Percentiles rank a stretch among this genome's conserved stretches.
phyloP scores from a whole-genome alignment of 768 basidiomycete species.

The Lactarius vividus region DNA sequence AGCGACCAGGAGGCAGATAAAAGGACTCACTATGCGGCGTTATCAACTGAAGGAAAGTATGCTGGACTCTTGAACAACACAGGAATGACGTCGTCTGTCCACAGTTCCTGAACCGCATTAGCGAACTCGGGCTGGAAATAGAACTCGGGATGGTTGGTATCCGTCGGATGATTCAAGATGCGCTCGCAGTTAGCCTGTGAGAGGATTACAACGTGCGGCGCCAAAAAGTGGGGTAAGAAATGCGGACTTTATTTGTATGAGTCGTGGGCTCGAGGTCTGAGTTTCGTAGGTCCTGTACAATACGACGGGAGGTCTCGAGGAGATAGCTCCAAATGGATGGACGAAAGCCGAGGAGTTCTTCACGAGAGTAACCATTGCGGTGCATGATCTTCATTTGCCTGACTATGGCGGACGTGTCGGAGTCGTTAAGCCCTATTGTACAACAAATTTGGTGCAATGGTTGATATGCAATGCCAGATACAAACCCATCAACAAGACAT shows the following conservation, averaged over 20 bases:
- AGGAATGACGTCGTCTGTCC: slow-evolving; percentile 41
- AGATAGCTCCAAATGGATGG: slow-evolving; percentile 7
- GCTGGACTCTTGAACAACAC: background rate
- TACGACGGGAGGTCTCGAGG: background rate
- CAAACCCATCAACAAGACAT: no score
- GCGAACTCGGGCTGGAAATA: slow-evolving; percentile 7
- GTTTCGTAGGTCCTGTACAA: background rate
- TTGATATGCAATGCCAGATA: no score
- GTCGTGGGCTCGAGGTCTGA: background rate
- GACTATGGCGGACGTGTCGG: slow-evolving; percentile 4
- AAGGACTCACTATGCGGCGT: slow-evolving; percentile 18
- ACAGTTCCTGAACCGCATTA: slow-evolving; percentile 8
- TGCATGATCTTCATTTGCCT: slow-evolving; percentile 3
- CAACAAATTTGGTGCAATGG: no score
- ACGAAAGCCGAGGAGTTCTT: slow-evolving; percentile 8
- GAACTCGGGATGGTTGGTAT: slow-evolving; percentile 31
- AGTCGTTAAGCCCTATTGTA: slow-evolving; percentile 9
- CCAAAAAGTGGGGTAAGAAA: no score
- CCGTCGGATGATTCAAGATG: slow-evolving; percentile 3
- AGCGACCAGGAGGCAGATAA: no score
- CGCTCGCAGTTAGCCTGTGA: slow-evolving; percentile 6
- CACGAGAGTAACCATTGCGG: slow-evolving; percentile 45
- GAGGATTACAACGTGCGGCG: no score
- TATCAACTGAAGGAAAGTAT: background rate
- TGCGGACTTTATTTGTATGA: background rate